A percentile compares a stretch with the other conserved stretches of the same genome.
Evolutionary conservation across 805 yeast genomes (phyloP).

Genomic region (Nematodospora valgi): DNA sequence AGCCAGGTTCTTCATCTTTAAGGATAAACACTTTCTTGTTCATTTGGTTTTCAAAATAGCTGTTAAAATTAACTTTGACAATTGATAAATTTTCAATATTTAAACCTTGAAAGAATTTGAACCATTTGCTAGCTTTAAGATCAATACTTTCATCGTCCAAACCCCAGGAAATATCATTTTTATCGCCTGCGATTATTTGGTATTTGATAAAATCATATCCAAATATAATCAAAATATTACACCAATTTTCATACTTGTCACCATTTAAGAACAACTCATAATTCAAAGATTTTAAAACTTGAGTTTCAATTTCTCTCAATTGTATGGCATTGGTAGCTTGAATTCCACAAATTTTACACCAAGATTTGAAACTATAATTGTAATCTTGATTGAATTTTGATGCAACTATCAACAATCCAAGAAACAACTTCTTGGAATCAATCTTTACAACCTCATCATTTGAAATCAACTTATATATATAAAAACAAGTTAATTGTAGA

Average conservation of each 20-base stretch:
- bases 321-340: conserved; percentile 32
- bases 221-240: conserved; percentile 39
- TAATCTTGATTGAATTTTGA: conserved; percentile 73
- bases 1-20: conserved; percentile 1
- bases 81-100: conserved; percentile 19
- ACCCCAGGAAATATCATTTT: conserved; percentile 20
- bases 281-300: conserved; percentile 50
- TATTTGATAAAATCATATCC: conserved; percentile 40
- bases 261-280: conserved; percentile 56
- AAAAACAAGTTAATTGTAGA: conserved; percentile 65
- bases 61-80: conserved; percentile 22
- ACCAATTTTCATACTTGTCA: conserved; percentile 46
- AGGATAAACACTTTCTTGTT: conserved; percentile 25
- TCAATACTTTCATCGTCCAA: conserved; percentile 15
- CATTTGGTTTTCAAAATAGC: conserved; percentile 27
- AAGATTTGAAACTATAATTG: conserved; percentile 62
- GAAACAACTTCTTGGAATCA: conserved; percentile 59
- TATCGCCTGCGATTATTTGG: conserved; percentile 26
- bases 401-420: conserved; percentile 67
- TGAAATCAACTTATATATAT: conserved; percentile 48
- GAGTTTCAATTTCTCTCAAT: conserved; percentile 50
- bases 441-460: conserved; percentile 12
- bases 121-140: conserved; percentile 27
- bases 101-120: conserved; percentile 21
- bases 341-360: conserved; percentile 72